Percentiles rank a stretch among this genome's conserved stretches.
These are phyloP conservation scores for Hygrocybe punicea DNA, from an alignment of 768 basidiomycete species.

Conservation along the genomic window DNA sequence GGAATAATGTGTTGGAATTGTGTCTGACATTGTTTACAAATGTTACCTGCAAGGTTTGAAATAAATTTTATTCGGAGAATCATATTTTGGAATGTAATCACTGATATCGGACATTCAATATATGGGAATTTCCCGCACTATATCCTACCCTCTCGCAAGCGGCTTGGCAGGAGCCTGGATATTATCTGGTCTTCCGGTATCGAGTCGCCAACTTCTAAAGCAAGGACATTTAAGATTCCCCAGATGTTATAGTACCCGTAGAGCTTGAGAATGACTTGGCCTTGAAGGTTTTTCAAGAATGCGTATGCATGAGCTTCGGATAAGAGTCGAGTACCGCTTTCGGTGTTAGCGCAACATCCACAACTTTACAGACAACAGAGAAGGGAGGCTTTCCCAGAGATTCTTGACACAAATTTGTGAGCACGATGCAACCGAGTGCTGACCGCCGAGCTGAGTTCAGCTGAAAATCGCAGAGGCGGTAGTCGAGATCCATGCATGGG, in stretches of 20 bases:
- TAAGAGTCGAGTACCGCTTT: not conserved
- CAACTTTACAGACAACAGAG: constrained; percentile 8
- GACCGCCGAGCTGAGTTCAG: constrained; percentile 9
- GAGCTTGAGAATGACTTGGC: constrained; percentile 5
- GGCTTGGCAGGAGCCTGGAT: too few relatives aligned
- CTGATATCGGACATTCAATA: too few relatives aligned
- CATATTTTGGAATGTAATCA: too few relatives aligned
- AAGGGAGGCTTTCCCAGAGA: not conserved
- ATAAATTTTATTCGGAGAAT: too few relatives aligned
- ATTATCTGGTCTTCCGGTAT: not conserved
- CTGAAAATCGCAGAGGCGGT: constrained; percentile 15
- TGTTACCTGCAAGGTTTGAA: too few relatives aligned
- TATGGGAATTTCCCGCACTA: too few relatives aligned
- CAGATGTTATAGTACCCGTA: constrained; percentile 6
- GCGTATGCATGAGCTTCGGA: constrained; percentile 8
- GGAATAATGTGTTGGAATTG: too few relatives aligned
- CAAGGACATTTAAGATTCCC: constrained; percentile 1
- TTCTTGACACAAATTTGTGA: not conserved
- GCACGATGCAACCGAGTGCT: constrained; percentile 7
- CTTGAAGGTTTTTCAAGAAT: constrained; percentile 7
- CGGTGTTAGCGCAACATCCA: constrained; percentile 3
- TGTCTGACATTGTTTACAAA: too few relatives aligned
- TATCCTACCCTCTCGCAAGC: too few relatives aligned
- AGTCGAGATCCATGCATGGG: constrained; percentile 13
- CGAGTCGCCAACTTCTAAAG: not conserved